Evolutionary conservation across 2,329 filamentous ascomycete species (phyloP), one percentile per base, ranked within the genome.

Genomic region (Colletotrichum costaricense): DNA sequence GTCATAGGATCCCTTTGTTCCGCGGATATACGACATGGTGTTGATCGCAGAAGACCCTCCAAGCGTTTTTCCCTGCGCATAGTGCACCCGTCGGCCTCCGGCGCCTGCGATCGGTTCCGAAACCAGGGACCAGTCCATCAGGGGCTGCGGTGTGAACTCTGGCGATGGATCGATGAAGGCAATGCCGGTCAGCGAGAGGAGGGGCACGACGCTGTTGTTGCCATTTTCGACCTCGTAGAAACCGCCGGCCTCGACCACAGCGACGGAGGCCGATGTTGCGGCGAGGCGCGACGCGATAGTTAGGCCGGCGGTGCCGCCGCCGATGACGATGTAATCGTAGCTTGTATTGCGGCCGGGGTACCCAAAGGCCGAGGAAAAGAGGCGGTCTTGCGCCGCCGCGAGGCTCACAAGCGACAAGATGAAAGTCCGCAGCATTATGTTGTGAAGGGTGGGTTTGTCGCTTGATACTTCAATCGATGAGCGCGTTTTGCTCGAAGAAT

Each of bases 231-330:
- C 73, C 72, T 84, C 79, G 59, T 80, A 78, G 38, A 81, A 81
- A 1, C 69, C 72, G 4, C 83, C 83, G 1, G 82, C 83, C 74
- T 85, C 83, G 38, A 85, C 76, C 4, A 85, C 79, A 26, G 83
- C 82, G 16, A 85, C 83, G 4, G 75, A 76, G 54, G 73, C 76
- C 2, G 75, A 78, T 24, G 78, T 75, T n/a, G 80, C 75, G 11
- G 82, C 79, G 0, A 85, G 77, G 2, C 83, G 78, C 19, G 75
- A 76, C 3, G 80, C 83, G 1, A 85, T 62, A 0, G 79, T 78
- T 49, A 81, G 78, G 33, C 84, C 83, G 2, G 81, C 82, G 0
- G 80, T 84, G 24, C 83, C 84, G 38, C 83, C 84, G 35, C 84
- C 83, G 26, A 84, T 77, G 9, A 85, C 33, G 30, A 76, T 28